These are phyloP conservation scores for Agaricus bisporus DNA, from an alignment of 768 basidiomycete genomes.

Conservation along the genomic window DNA sequence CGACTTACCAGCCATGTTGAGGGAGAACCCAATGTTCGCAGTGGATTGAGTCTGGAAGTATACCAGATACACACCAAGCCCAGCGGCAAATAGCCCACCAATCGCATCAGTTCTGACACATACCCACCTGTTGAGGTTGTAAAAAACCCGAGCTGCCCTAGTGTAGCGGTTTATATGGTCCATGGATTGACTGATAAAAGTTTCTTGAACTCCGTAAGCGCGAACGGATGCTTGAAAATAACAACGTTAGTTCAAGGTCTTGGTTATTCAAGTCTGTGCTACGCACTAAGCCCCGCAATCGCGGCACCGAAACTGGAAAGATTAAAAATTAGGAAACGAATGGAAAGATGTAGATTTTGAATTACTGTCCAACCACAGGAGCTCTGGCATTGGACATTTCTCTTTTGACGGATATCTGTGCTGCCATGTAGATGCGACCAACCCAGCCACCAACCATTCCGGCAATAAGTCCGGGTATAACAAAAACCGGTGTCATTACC, in stretches of 20 bases:
- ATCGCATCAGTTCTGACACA: constrained; percentile 52
- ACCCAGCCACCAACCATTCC: constrained; percentile 36
- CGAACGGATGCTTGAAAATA: constrained; percentile 44
- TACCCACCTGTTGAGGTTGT: constrained; percentile 46
- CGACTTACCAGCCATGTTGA: constrained; percentile 43
- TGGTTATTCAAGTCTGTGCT: neutral
- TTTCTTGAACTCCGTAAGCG: constrained; percentile 56
- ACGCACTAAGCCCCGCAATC: constrained; percentile 47
- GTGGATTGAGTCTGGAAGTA: constrained; percentile 30
- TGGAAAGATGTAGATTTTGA: too few species aligned
- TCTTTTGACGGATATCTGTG: constrained; percentile 42
- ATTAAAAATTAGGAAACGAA: constrained; percentile 4
- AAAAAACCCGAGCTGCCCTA: constrained; percentile 39
- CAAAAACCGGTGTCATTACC: constrained; percentile 37
- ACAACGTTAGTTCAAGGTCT: neutral
- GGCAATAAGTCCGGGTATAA: constrained; percentile 38
- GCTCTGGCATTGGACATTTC: constrained; percentile 34
- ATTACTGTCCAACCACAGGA: constrained; percentile 13
- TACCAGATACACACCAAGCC: constrained; percentile 50
- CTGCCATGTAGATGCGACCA: constrained; percentile 38
- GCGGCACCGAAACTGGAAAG: constrained; percentile 42
- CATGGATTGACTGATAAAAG: constrained; percentile 41
- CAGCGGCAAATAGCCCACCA: constrained; percentile 48
- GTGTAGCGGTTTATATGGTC: constrained; percentile 50
- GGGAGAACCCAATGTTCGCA: constrained; percentile 44